These are phyloP conservation scores for Penicillium paradoxum DNA, from an alignment of 495 filamentous ascomycete genomes.

Conservation along the genomic window DNA sequence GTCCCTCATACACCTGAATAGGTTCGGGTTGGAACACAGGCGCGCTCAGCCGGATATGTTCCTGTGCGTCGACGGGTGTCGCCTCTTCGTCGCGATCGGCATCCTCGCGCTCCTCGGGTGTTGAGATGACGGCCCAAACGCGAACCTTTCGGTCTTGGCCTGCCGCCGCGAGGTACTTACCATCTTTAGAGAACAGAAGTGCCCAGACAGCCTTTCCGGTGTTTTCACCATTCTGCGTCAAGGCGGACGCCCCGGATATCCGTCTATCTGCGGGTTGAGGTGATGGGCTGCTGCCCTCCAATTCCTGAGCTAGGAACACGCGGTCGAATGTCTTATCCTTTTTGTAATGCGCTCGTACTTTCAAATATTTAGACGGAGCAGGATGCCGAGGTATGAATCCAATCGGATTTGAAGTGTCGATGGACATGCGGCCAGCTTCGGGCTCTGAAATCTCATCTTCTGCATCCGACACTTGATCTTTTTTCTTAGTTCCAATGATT, in stretches of 20 bases:
- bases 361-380: conserved; percentile 86
- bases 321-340: conserved; percentile 77
- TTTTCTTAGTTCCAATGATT: conserved; percentile 75
- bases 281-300: conserved; percentile 37
- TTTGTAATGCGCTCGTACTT: conserved; percentile 75
- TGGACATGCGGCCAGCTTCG: conserved; percentile 66
- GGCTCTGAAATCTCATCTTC: conserved; percentile 69
- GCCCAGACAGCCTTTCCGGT: conserved; percentile 73
- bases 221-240: conserved; percentile 31
- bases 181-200: conserved; percentile 88
- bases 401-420: conserved; percentile 74
- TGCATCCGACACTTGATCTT: conserved; percentile 44
- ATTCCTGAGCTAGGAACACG: conserved; percentile 86
- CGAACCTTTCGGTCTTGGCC: conserved; percentile 83
- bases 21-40: conserved; percentile 85
- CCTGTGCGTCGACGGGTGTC: conserved; percentile 37
- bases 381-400: conserved; percentile 87
- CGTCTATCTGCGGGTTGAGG: conserved; percentile 23
- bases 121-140: conserved; percentile 86
- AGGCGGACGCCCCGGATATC: conserved; percentile 23
- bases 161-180: conserved; percentile 82
- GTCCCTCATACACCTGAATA: conserved; percentile 73
- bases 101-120: conserved; percentile 66
- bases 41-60: conserved; percentile 60
- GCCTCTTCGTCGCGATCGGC: conserved; percentile 69